Evolutionary conservation across 176 grass and related monocot genomes (phyloP).

Genomic region (Musa beccarii): DNA sequence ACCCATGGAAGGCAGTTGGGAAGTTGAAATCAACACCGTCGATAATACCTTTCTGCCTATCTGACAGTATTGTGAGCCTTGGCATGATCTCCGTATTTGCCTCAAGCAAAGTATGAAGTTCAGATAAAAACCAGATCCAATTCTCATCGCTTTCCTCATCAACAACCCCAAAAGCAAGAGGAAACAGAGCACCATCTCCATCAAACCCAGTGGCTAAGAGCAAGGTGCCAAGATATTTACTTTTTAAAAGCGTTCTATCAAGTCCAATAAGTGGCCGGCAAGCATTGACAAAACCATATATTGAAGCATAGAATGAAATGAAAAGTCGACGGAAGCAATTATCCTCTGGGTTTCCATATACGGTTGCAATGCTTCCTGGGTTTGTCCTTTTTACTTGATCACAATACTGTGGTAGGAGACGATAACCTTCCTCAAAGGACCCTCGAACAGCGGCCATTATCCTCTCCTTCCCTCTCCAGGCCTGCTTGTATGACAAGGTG

Average conservation of each 20-base stretch:
- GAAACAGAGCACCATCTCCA: conserved; percentile 85
- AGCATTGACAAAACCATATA: conserved; percentile 93
- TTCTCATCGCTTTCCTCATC: conserved; percentile 95
- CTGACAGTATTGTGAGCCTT: conserved; percentile 82
- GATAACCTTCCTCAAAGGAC: conserved; percentile 94
- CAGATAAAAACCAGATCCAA: conserved; percentile 93
- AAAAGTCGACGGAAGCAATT: conserved; percentile 77
- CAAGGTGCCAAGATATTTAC: conserved; percentile 95
- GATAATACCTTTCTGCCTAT: conserved; percentile 73
- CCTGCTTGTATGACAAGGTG: conserved; percentile 94
- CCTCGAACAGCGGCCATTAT: conserved; percentile 93
- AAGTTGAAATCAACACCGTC: conserved; percentile 99
- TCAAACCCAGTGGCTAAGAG: conserved; percentile 88
- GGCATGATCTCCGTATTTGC: conserved; percentile 97
- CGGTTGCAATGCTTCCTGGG: conserved; percentile 71
- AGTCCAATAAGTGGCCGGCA: conserved; percentile 93
- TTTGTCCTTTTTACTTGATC: conserved; percentile 78
- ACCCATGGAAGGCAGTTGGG: conserved; percentile 92
- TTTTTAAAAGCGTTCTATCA: conserved; percentile 72
- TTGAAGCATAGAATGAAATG: conserved; percentile 86
- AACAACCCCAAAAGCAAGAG: conserved; percentile 88
- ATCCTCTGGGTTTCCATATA: conserved; percentile 78
- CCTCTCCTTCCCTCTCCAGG: conserved; percentile 97
- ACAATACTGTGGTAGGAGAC: conserved; percentile 75
- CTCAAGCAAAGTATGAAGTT: conserved; percentile 78